phyloP scores from a whole-genome alignment of 129 eudicot species.

The Pittosporum tobira region DNA sequence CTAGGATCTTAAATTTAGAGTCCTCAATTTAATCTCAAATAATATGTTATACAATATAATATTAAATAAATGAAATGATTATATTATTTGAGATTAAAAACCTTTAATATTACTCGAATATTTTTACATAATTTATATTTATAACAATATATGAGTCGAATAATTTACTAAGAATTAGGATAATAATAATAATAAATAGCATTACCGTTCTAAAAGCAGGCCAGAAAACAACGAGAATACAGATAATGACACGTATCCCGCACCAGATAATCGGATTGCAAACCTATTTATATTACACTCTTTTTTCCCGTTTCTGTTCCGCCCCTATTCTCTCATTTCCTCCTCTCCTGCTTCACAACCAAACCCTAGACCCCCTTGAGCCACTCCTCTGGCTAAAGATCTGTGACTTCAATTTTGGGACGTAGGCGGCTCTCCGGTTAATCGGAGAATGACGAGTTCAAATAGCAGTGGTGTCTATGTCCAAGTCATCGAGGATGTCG shows the following conservation, averaged over 20 bases:
- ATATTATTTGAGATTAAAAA: too few species aligned
- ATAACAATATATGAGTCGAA: too few species aligned
- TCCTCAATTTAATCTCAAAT: too few species aligned
- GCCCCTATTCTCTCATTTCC: conserved; percentile 24
- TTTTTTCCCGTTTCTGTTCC: conserved; percentile 50
- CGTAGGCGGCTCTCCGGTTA: neutral
- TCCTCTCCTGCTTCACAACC: conserved; percentile 18
- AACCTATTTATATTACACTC: conserved; percentile 91
- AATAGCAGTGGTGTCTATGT: conserved; percentile 63
- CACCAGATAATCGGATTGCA: conserved; percentile 48
- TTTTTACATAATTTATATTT: too few species aligned
- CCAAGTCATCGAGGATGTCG: conserved; percentile 83
- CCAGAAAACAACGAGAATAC: neutral
- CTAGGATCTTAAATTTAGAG: too few species aligned
- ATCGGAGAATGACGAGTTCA: conserved; percentile 34
- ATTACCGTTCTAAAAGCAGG: too few species aligned
- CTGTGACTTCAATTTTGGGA: neutral
- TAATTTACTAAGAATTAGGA: too few species aligned
- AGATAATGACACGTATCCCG: conserved; percentile 36
- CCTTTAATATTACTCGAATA: too few species aligned
- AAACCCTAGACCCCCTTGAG: conserved; percentile 19
- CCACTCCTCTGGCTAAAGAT: conserved; percentile 4
- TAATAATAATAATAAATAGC: too few species aligned
- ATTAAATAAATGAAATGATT: too few species aligned
- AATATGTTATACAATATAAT: too few species aligned